phyloP scores from a whole-genome alignment of 2,329 filamentous ascomycete genomes.

The Xylariales sp. region DNA sequence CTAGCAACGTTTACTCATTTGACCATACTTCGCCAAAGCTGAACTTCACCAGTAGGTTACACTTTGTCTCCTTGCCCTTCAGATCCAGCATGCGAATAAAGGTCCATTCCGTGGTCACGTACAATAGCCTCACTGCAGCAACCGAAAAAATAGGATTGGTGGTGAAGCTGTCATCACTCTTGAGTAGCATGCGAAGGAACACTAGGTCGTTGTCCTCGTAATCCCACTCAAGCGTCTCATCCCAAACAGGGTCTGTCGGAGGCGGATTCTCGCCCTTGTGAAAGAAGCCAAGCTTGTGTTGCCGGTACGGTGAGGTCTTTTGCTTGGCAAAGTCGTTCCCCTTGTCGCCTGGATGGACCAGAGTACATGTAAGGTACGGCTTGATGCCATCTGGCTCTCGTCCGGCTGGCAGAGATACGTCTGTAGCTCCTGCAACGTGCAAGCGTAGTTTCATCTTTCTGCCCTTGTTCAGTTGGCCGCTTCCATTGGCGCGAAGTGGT shows the following conservation, averaged over 20 bases:
- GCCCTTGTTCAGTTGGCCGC: constrained; percentile 41
- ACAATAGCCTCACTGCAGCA: constrained; percentile 54
- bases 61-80: constrained; percentile 59
- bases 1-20: too few relatives aligned
- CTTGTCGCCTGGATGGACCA: constrained; percentile 53
- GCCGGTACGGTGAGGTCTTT: constrained; percentile 57
- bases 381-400: constrained; percentile 49
- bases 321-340: constrained; percentile 49
- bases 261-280: constrained; percentile 55
- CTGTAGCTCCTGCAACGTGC: constrained; percentile 58
- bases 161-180: constrained; percentile 60
- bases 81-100: constrained; percentile 63
- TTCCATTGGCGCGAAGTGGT: constrained; percentile 51
- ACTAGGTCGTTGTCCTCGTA: constrained; percentile 63
- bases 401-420: constrained; percentile 50
- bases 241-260: constrained; percentile 58
- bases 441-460: constrained; percentile 48
- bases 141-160: constrained; percentile 59
- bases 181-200: constrained; percentile 61
- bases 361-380: constrained; percentile 61
- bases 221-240: constrained; percentile 63
- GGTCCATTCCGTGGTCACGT: constrained; percentile 51
- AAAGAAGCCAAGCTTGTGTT: constrained; percentile 53
- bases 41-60: constrained; percentile 57
- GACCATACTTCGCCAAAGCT: constrained; percentile 44